Evolutionary conservation across 75 land plant genomes (phyloP), one percentile per base, ranked within the genome.

Genomic region (Gnetum montanum): DNA sequence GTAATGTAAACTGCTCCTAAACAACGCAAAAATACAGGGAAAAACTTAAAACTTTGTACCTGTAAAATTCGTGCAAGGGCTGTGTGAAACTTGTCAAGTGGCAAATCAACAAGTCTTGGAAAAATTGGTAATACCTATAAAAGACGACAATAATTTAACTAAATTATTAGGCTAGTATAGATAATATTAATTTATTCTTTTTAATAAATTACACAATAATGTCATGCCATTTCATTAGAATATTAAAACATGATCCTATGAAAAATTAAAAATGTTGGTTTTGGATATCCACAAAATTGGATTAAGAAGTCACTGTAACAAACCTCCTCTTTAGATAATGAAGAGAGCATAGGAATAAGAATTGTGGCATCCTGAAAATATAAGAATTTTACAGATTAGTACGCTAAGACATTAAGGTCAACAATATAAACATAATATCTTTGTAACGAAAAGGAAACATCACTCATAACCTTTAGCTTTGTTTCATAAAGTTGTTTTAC

Each of bases 251-350:
- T n/a, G n/a, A n/a, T n/a, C n/a, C n/a, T n/a, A 3, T 10, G 1
- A 3, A 52, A 4, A 52, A 52, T n/a, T n/a, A 27, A 52, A 19
- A 12, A 52, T 52, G 33, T 13, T 27, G 18, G 28, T n/a, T n/a
- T n/a, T n/a, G n/a, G n/a, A n/a, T n/a, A n/a, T n/a, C n/a, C n/a
- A n/a, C n/a, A n/a, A n/a, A n/a, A n/a, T n/a, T n/a, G n/a, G n/a
- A n/a, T n/a, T n/a, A n/a, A n/a, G 16, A 30, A 50, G 54, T 7
- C 48, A 4, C 4, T 26, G 51, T 16, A 43, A 3, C 48, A 16
- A 11, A 87, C 98, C 97, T 94, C 98, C 29, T 75, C 82, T 65
- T 85, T 94, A 31, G 98, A 83, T 50, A 94, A 72, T 45, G 85
- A 90, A 15, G 98, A 86, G 26, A 94, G 67, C 66, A 94, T 63